Base-by-base conservation (phyloP, 257 asterid species). In the Solanum acaule region DNA sequence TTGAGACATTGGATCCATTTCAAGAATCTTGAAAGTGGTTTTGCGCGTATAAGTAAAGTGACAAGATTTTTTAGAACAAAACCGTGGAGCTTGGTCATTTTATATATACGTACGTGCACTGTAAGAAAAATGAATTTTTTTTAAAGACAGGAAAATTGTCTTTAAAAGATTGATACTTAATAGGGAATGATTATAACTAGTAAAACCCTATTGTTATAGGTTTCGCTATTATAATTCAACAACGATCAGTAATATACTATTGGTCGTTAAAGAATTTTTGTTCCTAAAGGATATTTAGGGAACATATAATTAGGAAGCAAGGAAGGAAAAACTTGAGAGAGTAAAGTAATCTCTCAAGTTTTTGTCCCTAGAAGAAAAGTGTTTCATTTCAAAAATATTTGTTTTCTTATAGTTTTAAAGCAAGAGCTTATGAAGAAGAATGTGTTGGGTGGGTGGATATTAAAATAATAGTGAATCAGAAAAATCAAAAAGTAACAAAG, bases 1-100 rank as follows among this genome's bases (percentile, higher is more conserved):
- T 88, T 71, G 49, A 96, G 84, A 44, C 89, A 88, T 49, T 85
- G 87, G 38, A 93, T 92, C 96, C 96, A 94, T 73, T 72, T 90
- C 14, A 90, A 16, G 89, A 96, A 89, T 35, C 79, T 65, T 9
- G 95, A 90, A 5, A 92, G 34, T 75, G 93, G 88, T 73, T 88
- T 90, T 71, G 23, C 46, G 84, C 94, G 92, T 94, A 92, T 92
- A 88, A 94, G 77, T 5, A 92, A 91, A 61, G 85, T 27, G 75
- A 95, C 94, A 9, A 93, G 91, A 89, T 90, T 92, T 88, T 92
- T 95, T 61, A 96, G 91, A 88, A 86, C 70, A 93, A 95, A 94
- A 23, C 98, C 96, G 23, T 96, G 94, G 78, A 78, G 42, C 88
- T 91, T 90, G 59, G 87, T 91, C 99, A 93, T 95, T 20, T 63